Percentiles rank a stretch among this genome's conserved stretches.
These are phyloP conservation scores for Neltuma alba DNA, from an alignment of 306 rosid genomes.

Conservation along the genomic window DNA sequence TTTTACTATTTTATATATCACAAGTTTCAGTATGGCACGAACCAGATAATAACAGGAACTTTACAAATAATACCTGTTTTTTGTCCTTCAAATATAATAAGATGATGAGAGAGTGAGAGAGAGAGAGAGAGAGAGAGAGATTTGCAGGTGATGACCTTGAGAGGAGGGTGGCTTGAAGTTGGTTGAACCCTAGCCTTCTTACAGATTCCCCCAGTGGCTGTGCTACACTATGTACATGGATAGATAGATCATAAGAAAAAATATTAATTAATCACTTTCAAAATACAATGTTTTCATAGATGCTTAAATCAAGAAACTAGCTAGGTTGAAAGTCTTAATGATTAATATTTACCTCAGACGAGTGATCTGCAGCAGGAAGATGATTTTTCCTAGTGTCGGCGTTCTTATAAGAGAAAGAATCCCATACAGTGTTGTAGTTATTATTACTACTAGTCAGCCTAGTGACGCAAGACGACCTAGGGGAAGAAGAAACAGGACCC, in stretches of 20 bases:
- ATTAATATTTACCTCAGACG: slow-evolving; percentile 56
- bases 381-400: slow-evolving; percentile 38
- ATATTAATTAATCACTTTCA: background rate
- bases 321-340: background rate
- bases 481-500: slow-evolving; percentile 69
- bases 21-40: no score
- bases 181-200: slow-evolving; percentile 85
- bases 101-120: background rate
- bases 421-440: slow-evolving; percentile 37
- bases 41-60: no score
- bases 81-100: no score
- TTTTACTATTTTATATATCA: no score
- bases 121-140: background rate
- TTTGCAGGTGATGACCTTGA: slow-evolving; percentile 40
- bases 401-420: slow-evolving; percentile 54
- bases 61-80: no score
- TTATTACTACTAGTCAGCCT: slow-evolving; percentile 38
- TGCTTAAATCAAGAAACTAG: background rate
- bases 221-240: slow-evolving; percentile 54
- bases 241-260: background rate
- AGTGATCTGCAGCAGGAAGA: slow-evolving; percentile 40
- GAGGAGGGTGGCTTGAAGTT: slow-evolving; percentile 59
- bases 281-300: background rate
- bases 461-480: slow-evolving; percentile 57
- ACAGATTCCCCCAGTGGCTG: slow-evolving; percentile 48